Base-by-base conservation (phyloP, 2,329 filamentous ascomycete genomes). In the Pseudocercospora pini-densiflorae region DNA sequence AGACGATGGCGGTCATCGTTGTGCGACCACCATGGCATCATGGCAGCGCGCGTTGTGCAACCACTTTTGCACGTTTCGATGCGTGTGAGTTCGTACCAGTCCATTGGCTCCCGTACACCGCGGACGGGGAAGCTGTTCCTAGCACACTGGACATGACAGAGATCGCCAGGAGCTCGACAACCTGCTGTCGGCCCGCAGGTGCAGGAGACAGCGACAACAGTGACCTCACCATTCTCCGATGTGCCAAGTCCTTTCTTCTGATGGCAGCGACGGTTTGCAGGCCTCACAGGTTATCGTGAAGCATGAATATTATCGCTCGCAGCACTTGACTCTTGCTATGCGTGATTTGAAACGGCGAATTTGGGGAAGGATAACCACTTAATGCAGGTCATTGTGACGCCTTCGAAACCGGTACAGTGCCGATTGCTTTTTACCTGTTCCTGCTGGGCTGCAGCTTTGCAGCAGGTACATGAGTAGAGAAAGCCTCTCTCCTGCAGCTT, bases 351-450 rank as follows among this genome's bases (percentile, higher is more conserved):
- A 24, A 59, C 31, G 6, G 16, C 27, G 27, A 55, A n/a, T 33
- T 59, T 43, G n/a, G 31, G 19, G 27, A 27, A 59, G 19, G 55
- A 10, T 8, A 19, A 43, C 33, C 33, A 23, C 23, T 59, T 43
- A 12, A 59, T 59, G 55, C 55, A 59, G 55, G 31, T 40, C 55
- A 59, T 59, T 19, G 55, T 43, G 55, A 59, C 55, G 55, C n/a
- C 55, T 59, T 59, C 55, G 31, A 59, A 59, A 59, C 31, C 23
- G 19, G 33, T 36, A 45, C 40, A 47, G 33, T 47, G 14, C 23
- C 57, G 23, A 43, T n/a, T 55, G 23, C 23, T 31, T 24, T 47
- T 59, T 59, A 14, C 57, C 57, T 59, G 57, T 45, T 59, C 57
- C 57, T 45, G 8, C 40, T n/a, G 33, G 23, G 33, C 36, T 23